Evolutionary conservation across 805 yeast genomes (phyloP).

Genomic region (Saturnispora hagleri): DNA sequence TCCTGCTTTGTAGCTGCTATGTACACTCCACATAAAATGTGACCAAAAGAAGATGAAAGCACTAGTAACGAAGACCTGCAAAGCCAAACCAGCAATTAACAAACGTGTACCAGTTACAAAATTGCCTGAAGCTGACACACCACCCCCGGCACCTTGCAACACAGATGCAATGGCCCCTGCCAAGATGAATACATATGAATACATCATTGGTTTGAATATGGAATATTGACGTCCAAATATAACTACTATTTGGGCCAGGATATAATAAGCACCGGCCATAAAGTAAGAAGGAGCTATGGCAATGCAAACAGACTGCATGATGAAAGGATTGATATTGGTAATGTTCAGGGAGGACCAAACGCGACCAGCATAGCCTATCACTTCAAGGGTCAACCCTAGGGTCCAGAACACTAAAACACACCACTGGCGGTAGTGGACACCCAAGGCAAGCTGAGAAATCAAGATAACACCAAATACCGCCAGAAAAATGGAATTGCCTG

Average conservation of each 20-base stretch:
- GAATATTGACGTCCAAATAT: slow-evolving; percentile 48
- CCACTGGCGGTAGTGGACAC: not conserved
- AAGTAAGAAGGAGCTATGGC: slow-evolving; percentile 70
- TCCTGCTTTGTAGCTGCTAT: not conserved
- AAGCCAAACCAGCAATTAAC: not conserved
- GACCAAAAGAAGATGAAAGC: not conserved
- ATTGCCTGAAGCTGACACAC: not conserved
- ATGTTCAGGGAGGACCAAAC: slow-evolving; percentile 31
- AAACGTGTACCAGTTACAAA: not conserved
- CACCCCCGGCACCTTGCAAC: not conserved
- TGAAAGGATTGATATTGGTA: slow-evolving; percentile 29
- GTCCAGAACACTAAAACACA: not conserved
- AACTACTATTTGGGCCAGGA: slow-evolving; percentile 50
- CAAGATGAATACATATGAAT: slow-evolving; percentile 49
- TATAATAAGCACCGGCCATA: slow-evolving; percentile 67
- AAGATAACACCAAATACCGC: not conserved
- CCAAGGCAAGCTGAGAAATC: not conserved
- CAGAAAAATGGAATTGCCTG: not conserved
- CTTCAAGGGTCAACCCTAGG: not conserved
- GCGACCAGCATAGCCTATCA: slow-evolving; percentile 52
- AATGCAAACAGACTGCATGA: slow-evolving; percentile 52
- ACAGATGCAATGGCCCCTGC: slow-evolving; percentile 46
- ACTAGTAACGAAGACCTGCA: not conserved
- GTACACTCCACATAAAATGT: not conserved
- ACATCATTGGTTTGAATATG: slow-evolving; percentile 38